A percentile compares a stretch with the other conserved stretches of the same genome.
Evolutionary conservation across 257 asterid genomes (phyloP).

Genomic region (Lantana camara): DNA sequence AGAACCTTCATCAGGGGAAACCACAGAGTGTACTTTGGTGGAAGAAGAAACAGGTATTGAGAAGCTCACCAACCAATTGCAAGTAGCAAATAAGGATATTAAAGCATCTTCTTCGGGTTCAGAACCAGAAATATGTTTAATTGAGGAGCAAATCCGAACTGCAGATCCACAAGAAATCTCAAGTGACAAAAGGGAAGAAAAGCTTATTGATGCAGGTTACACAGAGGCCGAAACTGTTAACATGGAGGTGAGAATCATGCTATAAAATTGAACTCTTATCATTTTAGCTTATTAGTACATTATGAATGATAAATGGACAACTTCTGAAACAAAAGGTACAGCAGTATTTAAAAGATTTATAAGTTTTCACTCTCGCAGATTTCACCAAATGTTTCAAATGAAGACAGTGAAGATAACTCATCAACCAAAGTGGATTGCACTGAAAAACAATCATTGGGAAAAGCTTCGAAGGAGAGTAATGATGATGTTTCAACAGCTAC

Average conservation of each 20-base stretch:
- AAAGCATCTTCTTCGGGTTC: constrained; percentile 19
- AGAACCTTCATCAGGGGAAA: constrained; percentile 20
- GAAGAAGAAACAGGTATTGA: constrained; percentile 22
- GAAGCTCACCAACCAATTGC: constrained; percentile 16
- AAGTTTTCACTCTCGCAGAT: too few relatives aligned
- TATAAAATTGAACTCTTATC: not conserved
- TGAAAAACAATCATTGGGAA: too few relatives aligned
- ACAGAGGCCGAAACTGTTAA: constrained; percentile 19
- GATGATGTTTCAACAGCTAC: too few relatives aligned
- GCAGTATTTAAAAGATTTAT: too few relatives aligned
- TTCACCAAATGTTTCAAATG: too few relatives aligned
- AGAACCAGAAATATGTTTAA: constrained; percentile 20
- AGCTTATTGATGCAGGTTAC: constrained; percentile 25
- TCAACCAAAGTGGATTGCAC: too few relatives aligned
- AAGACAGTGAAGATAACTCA: too few relatives aligned
- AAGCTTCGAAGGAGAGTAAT: too few relatives aligned
- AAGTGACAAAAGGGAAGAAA: constrained; percentile 21
- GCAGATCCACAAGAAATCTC: constrained; percentile 27
- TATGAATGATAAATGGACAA: not conserved
- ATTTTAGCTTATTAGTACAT: not conserved
- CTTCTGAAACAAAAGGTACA: not conserved
- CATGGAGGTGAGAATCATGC: constrained; percentile 19
- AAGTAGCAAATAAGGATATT: constrained; percentile 19
- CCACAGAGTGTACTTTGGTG: constrained; percentile 9
- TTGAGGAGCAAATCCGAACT: constrained; percentile 22